phyloP scores from a whole-genome alignment of 2,329 filamentous ascomycete species.

The Ascochyta lentis region DNA sequence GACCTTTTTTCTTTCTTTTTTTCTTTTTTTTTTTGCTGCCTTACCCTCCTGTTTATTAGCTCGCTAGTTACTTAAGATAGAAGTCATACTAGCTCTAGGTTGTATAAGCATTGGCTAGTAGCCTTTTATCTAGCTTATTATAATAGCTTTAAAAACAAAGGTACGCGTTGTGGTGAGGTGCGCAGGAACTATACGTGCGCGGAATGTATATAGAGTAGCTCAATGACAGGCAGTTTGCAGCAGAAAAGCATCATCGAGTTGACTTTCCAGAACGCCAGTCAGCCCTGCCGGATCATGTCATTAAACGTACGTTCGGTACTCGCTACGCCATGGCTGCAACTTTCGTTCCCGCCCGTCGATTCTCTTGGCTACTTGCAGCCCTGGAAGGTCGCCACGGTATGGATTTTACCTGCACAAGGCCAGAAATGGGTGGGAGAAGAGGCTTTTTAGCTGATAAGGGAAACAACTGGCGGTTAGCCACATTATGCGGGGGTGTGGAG shows the following conservation, averaged over 20 bases:
- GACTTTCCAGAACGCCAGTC: neutral
- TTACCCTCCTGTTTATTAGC: no score
- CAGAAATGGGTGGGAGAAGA: neutral
- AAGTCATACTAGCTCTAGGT: no score
- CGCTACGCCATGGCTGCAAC: neutral
- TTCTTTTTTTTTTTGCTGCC: no score
- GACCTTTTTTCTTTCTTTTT: no score
- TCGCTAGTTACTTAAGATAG: no score
- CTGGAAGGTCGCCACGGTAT: neutral
- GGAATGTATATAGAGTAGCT: no score
- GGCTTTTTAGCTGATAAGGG: neutral
- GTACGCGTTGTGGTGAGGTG: no score
- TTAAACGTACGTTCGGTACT: neutral
- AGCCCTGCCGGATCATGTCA: neutral
- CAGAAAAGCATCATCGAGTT: neutral
- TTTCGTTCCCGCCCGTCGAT: neutral
- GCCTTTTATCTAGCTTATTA: no score
- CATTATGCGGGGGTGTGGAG: neutral
- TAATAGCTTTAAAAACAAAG: no score
- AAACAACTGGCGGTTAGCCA: neutral
- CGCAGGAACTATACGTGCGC: no score
- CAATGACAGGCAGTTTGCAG: neutral
- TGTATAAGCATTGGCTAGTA: no score
- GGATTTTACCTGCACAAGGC: neutral
- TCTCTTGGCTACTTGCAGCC: neutral